These are phyloP conservation scores for Penicillium janthinellum DNA, from an alignment of 2,329 filamentous ascomycete genomes.

Conservation along the genomic window DNA sequence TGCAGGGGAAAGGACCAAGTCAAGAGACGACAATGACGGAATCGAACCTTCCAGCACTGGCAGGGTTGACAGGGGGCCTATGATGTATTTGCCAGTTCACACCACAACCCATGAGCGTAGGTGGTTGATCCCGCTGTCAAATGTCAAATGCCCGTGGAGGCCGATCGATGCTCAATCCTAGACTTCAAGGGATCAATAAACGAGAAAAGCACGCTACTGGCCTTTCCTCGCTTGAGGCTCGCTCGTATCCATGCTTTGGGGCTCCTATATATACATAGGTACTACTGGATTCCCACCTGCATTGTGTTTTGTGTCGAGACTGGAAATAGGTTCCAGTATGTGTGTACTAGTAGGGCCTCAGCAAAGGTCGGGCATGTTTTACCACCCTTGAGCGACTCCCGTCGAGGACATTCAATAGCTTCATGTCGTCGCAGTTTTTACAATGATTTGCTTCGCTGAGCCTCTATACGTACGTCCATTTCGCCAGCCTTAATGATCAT, in stretches of 20 bases:
- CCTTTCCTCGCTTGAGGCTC: neutral
- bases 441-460: neutral
- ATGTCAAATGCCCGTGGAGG: neutral
- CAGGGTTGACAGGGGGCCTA: conserved; percentile 4
- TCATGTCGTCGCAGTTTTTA: neutral
- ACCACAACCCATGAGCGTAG: neutral
- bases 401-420: neutral
- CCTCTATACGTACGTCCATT: neutral
- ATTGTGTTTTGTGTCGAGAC: neutral
- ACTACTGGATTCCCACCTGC: neutral
- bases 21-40: conserved; percentile 22
- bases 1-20: conserved; percentile 6
- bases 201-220: neutral
- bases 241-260: neutral
- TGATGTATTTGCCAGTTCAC: conserved; percentile 17
- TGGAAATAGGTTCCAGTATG: too few relatives aligned
- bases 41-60: conserved; percentile 24
- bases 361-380: neutral
- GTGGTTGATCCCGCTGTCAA: neutral
- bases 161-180: neutral
- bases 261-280: neutral
- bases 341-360: neutral
- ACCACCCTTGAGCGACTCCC: neutral
- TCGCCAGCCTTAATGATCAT: neutral
- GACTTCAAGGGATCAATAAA: neutral